Percentiles rank a stretch among this genome's conserved stretches.
phyloP scores from a whole-genome alignment of 2,329 filamentous ascomycete species.

The Cercospora zeina region DNA sequence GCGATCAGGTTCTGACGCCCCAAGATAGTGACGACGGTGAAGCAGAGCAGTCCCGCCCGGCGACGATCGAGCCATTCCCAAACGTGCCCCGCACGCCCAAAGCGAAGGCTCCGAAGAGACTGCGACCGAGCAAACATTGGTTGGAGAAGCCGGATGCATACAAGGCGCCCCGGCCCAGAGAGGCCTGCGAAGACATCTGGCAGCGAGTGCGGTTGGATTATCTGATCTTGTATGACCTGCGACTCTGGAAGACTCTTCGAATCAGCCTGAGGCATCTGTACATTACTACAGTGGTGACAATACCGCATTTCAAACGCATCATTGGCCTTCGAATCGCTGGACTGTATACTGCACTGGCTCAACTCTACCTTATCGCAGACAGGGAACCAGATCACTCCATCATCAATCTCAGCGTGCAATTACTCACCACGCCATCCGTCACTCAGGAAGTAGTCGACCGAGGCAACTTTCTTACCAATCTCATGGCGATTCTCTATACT shows the following conservation, averaged over 20 bases:
- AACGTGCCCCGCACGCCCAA: slow-evolving; percentile 81
- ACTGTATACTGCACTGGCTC: slow-evolving; percentile 87
- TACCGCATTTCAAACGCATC: slow-evolving; percentile 93
- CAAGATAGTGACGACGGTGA: slow-evolving; percentile 43
- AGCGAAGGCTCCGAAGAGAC: slow-evolving; percentile 48
- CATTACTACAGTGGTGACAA: slow-evolving; percentile 92
- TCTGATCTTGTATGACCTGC: slow-evolving; percentile 88
- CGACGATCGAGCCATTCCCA: slow-evolving; percentile 40
- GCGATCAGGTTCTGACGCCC: slow-evolving; percentile 34
- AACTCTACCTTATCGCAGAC: slow-evolving; percentile 93
- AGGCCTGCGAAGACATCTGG: slow-evolving; percentile 80
- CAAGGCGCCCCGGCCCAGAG: slow-evolving; percentile 47
- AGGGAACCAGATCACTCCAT: slow-evolving; percentile 97
- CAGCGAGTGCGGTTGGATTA: slow-evolving; percentile 88
- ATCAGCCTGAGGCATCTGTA: slow-evolving; percentile 90
- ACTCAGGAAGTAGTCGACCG: slow-evolving; percentile 92
- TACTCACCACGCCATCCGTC: slow-evolving; percentile 94
- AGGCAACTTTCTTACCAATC: slow-evolving; percentile 91
- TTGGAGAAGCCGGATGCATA: slow-evolving; percentile 74
- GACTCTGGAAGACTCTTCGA: slow-evolving; percentile 94
- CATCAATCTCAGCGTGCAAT: slow-evolving; percentile 94
- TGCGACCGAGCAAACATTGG: slow-evolving; percentile 80
- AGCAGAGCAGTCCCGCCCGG: slow-evolving; percentile 50
- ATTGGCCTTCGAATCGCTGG: slow-evolving; percentile 91
- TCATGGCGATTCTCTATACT: slow-evolving; percentile 95